Base-by-base conservation (phyloP, 371 early-diverging fungal genomes). In the Actinomucor elegans region DNA sequence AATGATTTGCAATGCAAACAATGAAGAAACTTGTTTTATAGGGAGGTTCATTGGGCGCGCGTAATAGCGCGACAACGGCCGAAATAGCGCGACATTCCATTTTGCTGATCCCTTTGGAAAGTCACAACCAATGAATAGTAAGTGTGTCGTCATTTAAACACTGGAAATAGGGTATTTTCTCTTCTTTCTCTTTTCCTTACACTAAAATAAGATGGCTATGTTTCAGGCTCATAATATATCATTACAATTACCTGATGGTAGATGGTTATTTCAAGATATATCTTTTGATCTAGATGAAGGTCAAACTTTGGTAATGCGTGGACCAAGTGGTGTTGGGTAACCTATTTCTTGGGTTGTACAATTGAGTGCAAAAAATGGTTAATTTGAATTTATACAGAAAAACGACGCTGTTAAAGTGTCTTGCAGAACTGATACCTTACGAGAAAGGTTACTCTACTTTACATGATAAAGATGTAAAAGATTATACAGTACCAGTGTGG, bases 331-430 rank as follows among this genome's bases (percentile, higher is more conserved):
- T 40, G 80, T 79, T 33, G 90, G 87, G 86, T 87, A 79, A 63
- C 50, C 31, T 42, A 27, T 38, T 35, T 29, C 10, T 28, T 58
- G 45, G 4, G 14, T 14, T 42, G 43, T 23, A 40, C 33, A 23
- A 43, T 33, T n/a, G n/a, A n/a, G n/a, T n/a, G n/a, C n/a, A n/a
- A n/a, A 67, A 59, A 9, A 41, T 48, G 31, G 24, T 24, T 49
- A 18, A 14, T 10, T 15, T 29, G 7, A 12, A 5, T 40, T 12
- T 27, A 10, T 14, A 24, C 67, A 87, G 93, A 23, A 93, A 94
- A 64, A 89, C 93, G 1, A 94, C 95, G 0, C 68, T 94, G 5
- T 77, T 94, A 28, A 89, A 89, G 61, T 91, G 91, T 57, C 68
- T 94, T 40, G 88, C 93, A 9, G 86, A 92, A 51, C 77, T 92